Evolutionary conservation across 164 flowering plant species (phyloP).

Genomic region (Vitis riparia): DNA sequence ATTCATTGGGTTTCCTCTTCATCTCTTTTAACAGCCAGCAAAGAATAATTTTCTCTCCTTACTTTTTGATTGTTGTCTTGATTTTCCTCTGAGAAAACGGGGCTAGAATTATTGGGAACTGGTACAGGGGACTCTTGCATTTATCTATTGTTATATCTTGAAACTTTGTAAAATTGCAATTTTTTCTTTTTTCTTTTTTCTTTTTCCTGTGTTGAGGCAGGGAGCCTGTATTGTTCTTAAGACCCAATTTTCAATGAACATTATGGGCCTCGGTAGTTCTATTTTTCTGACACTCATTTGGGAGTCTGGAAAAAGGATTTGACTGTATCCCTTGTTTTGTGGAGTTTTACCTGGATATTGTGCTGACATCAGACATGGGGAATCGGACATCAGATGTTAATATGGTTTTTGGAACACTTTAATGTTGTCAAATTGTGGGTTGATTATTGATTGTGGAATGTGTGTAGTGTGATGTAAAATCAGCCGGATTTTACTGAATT

Average conservation of each 20-base stretch:
- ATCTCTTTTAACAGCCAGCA: slow-evolving; percentile 17
- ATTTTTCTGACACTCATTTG: slow-evolving; percentile 5
- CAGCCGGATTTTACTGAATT: too few relatives aligned
- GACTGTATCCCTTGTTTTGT: too few relatives aligned
- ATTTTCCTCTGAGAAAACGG: slow-evolving; percentile 22
- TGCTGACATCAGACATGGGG: too few relatives aligned
- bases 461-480: too few relatives aligned
- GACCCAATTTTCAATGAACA: slow-evolving; percentile 16
- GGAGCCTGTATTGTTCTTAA: slow-evolving; percentile 20
- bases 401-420: too few relatives aligned
- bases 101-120: slow-evolving; percentile 20
- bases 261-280: slow-evolving; percentile 12
- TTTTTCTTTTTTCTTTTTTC: not conserved
- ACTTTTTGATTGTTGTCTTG: slow-evolving; percentile 2
- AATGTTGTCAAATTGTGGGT: too few relatives aligned
- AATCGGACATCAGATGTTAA: too few relatives aligned
- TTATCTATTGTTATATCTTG: slow-evolving; percentile 31
- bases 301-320: not conserved
- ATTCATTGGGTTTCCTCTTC: not conserved
- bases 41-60: slow-evolving; percentile 21
- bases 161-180: slow-evolving; percentile 38
- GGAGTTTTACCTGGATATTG: too few relatives aligned
- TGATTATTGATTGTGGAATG: too few relatives aligned
- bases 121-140: slow-evolving; percentile 15
- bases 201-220: slow-evolving; percentile 16